Conservation (phyloP, 345 rosid genomes). For the Tarenaya hassleriana region DNA sequence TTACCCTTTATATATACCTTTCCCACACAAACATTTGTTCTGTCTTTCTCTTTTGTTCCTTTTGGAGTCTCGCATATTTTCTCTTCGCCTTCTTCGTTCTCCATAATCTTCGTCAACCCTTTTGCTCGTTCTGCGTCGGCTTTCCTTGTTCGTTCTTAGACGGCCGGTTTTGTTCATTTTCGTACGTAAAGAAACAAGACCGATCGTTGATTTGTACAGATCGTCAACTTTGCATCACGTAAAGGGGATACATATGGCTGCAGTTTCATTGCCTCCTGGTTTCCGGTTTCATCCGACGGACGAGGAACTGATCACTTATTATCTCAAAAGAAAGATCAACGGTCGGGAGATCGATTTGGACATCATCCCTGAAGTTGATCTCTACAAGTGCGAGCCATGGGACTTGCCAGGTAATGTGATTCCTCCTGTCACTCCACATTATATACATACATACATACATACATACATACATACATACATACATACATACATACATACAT, state of each 20-base stretch:
- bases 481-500: conserved; percentile 1
- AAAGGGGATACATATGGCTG: conserved; percentile 36
- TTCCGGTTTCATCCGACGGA: conserved; percentile 82
- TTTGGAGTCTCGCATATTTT: not conserved
- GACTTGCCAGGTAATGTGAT: conserved; percentile 78
- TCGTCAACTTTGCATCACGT: not conserved
- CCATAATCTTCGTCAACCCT: no score
- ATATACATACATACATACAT: no score
- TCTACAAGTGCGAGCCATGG: conserved; percentile 86
- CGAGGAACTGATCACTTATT: conserved; percentile 66
- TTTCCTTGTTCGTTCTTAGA: not conserved
- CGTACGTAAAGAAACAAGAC: conserved; percentile 26
- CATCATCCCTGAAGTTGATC: conserved; percentile 72
- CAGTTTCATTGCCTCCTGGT: conserved; percentile 72
- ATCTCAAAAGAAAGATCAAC: conserved; percentile 65
- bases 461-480: not conserved
- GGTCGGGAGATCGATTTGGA: conserved; percentile 59
- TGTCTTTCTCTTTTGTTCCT: no score
- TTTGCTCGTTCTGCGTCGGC: no score
- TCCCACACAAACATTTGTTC: no score
- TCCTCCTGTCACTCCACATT: no score
- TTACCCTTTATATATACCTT: no score
- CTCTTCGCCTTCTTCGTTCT: not conserved
- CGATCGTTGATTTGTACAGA: conserved; percentile 7
- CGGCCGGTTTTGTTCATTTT: conserved; percentile 18